Base-by-base conservation (phyloP, 2,329 filamentous ascomycete species). In the Stachybotrys elegans region DNA sequence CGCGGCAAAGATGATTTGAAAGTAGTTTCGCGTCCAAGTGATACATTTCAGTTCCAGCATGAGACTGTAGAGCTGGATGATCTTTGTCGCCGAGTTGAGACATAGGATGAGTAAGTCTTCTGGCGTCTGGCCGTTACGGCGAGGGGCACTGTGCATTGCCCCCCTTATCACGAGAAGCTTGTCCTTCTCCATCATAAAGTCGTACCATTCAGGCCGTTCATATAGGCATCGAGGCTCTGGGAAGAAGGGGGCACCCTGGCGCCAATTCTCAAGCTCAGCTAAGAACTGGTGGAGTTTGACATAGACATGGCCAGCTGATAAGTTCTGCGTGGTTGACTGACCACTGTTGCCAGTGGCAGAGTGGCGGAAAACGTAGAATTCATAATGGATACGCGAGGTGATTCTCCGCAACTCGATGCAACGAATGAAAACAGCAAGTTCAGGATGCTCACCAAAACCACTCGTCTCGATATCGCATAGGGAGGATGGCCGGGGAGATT, bases 1-100 rank as follows among this genome's bases (percentile, higher is more conserved):
- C 3, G 69, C 68, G 0, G 69, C 69, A 38, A 73, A 73, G 3
- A 73, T 63, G 38, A 68, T 64, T 41, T 74, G 70, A 21, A 74
- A 73, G 47, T 74, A 74, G 37, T 66, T 71, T n/a, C 70, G 56
- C 0, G 71, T 72, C 43, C 65, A 69, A 0, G 66, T 71, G 27
- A 72, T 67, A 12, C 59, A 55, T 3, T 55, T 56, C 3, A 55
- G 54, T 4, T 61, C 51, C 27, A 59, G 66, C 14, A 73, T 50
- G 5, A 50, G 48, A 4, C 61, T 60, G 47, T 72, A 74, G 0
- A 62, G 47, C 3, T 61, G 47, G 5, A 73, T 70, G 0, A 65
- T 59, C n/a, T 58, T 54, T 0, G 57, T 55, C 0, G 70, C 67
- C 8, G 57, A 65, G 4, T 57, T 45, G 0, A 70, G 57, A 19